Evolutionary conservation across 2,329 filamentous ascomycete genomes (phyloP), one percentile per base, ranked within the genome.

Genomic region (Colletotrichum sublineola): DNA sequence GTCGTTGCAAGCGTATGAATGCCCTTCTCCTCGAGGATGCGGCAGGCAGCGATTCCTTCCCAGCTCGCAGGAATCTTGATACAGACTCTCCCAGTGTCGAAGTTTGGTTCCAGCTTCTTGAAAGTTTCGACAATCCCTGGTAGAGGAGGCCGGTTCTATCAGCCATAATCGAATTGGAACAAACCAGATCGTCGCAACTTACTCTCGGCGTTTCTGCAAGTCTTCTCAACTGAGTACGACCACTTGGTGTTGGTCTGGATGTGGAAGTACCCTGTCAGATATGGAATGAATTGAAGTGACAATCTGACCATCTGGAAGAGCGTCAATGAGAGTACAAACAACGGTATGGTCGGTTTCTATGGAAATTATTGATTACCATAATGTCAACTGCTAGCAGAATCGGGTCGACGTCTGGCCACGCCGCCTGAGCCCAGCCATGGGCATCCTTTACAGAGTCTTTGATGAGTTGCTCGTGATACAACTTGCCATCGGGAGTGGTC

Each of bases 21-120:
- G 1, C 88, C 87, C 12, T 83, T 79, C 20, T 78, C 75, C 75
- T 91, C 86, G 5, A 92, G 81, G 5, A 81, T 80, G 3, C 82
- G 83, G 72, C 89, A 91, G 1, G 90, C 90, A 75, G 87, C 84
- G 18, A 92, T 81, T 1, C 90, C 90, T 76, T 91, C 89, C 86
- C 88, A 92, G 0, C 89, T 92, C 9, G 86, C 83, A 0, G 89
- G 88, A 52, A 92, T 87, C 76, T 92, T 92, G 80, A 92, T 89
- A 73, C 87, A 91, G 36, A 92, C 81, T 40, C 89, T 83, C 11
- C 82, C 82, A 3, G 79, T 74, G 67, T 88, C 83, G 64, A 88
- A 84, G 1, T 74, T 74, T 0, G 84, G 83, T 3, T 83, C 81
- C 15, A 89, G 74, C 58, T 81, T 77, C 58, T 81, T 80, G 77